Evolutionary conservation across 2,329 filamentous ascomycete species (phyloP).

Genomic region (Curvularia sp.): DNA sequence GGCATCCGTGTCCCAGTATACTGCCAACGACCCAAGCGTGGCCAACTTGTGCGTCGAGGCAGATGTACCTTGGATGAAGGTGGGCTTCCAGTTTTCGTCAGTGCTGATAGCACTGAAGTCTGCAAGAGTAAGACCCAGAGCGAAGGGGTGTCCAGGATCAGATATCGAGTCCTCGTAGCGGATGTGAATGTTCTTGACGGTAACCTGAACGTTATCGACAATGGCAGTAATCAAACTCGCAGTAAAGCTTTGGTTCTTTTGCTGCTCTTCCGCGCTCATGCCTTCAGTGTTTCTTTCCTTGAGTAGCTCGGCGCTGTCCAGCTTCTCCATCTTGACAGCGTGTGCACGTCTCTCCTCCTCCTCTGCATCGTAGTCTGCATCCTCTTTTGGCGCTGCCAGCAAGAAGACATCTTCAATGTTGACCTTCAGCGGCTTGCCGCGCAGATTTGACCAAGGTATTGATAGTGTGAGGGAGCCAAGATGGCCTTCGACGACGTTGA

Average conservation of each 20-base stretch:
- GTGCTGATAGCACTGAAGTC: constrained; percentile 98
- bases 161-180: constrained; percentile 98
- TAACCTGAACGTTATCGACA: constrained; percentile 97
- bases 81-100: constrained; percentile 91
- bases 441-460: constrained; percentile 97
- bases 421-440: constrained; percentile 92
- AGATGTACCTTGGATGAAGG: constrained; percentile 88
- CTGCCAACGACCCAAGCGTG: constrained; percentile 83
- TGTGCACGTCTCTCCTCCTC: constrained; percentile 89
- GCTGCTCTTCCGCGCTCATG: constrained; percentile 91
- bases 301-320: constrained; percentile 93
- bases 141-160: constrained; percentile 92
- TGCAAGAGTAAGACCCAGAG: constrained; percentile 87
- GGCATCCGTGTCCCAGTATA: constrained; percentile 98
- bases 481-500: constrained; percentile 96
- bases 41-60: constrained; percentile 91
- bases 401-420: constrained; percentile 97
- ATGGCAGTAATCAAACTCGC: constrained; percentile 95
- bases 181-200: constrained; percentile 97
- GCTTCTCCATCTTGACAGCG: constrained; percentile 97
- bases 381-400: constrained; percentile 92
- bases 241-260: constrained; percentile 97
- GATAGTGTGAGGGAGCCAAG: constrained; percentile 88
- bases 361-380: constrained; percentile 89
- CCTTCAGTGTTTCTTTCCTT: constrained; percentile 93